Percentiles rank a stretch among this genome's conserved stretches.
phyloP scores from a whole-genome alignment of 495 filamentous ascomycete species.

The Monascus purpureus region DNA sequence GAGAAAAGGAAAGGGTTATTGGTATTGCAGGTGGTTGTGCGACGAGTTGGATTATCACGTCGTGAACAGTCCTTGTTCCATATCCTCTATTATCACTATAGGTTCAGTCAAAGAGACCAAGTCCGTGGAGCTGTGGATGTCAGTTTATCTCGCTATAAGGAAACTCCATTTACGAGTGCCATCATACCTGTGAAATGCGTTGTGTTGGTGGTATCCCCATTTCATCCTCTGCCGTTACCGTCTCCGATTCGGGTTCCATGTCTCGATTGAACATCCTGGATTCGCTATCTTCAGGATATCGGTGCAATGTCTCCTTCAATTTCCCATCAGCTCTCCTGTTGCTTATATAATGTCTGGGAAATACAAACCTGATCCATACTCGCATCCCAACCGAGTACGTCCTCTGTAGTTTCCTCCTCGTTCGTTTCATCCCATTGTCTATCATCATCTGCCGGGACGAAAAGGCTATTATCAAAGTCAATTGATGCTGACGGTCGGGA shows the following conservation, averaged over 20 bases:
- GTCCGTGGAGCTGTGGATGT: conserved; percentile 22
- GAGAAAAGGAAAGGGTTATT: conserved; percentile 18
- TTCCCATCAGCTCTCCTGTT: too few relatives aligned
- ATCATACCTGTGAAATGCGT: conserved; percentile 35
- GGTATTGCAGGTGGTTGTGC: conserved; percentile 73
- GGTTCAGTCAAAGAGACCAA: conserved; percentile 31
- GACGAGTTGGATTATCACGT: conserved; percentile 62
- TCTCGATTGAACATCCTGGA: conserved; percentile 2
- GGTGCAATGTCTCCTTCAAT: too few relatives aligned
- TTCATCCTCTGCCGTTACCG: conserved; percentile 17
- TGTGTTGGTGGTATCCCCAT: conserved; percentile 36
- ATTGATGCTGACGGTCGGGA: conserved; percentile 46
- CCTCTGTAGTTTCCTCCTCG: conserved; percentile 58
- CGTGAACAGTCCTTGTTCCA: conserved; percentile 11
- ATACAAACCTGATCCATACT: conserved; percentile 37
- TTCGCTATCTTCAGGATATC: conserved; percentile 10
- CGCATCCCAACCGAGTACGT: conserved; percentile 71
- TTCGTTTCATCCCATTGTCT: conserved; percentile 68
- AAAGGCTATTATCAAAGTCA: conserved; percentile 60
- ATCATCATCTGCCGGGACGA: conserved; percentile 64
- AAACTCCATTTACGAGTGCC: too few relatives aligned
- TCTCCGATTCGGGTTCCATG: conserved; percentile 3
- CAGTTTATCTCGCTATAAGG: conserved; percentile 2
- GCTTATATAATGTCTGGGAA: too few relatives aligned
- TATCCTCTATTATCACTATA: neutral